Percentiles rank a stretch among this genome's conserved stretches.
Evolutionary conservation across 2,329 filamentous ascomycete species (phyloP).

Genomic region (Pseudocercospora fijiensis): DNA sequence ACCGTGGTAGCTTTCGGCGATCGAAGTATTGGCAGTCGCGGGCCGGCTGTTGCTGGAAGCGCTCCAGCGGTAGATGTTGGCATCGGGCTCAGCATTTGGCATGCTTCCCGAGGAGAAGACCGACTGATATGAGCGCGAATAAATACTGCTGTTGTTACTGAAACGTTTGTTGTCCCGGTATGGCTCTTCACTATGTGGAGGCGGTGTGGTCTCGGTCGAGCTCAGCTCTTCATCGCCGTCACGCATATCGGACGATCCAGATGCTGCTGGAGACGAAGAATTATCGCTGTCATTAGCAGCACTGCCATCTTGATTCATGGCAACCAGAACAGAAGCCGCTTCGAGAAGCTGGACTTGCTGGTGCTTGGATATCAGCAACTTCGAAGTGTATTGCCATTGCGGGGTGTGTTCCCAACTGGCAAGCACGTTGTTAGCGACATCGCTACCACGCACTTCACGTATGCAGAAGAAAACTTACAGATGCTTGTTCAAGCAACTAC

Average conservation of each 20-base stretch:
- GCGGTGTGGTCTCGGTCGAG: slow-evolving; percentile 89
- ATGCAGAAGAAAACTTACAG: slow-evolving; percentile 68
- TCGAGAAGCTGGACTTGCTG: slow-evolving; percentile 98
- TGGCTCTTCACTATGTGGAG: slow-evolving; percentile 70
- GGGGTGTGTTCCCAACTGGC: slow-evolving; percentile 98
- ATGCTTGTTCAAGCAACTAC: slow-evolving; percentile 99
- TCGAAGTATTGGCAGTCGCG: slow-evolving; percentile 63
- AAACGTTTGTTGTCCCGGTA: slow-evolving; percentile 45
- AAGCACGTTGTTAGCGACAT: slow-evolving; percentile 19
- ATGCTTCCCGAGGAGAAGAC: slow-evolving; percentile 54
- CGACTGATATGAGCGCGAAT: slow-evolving; percentile 81
- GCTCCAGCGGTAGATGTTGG: slow-evolving; percentile 66
- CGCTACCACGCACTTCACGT: not conserved
- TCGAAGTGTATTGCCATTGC: slow-evolving; percentile 95
- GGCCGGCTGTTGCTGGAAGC: slow-evolving; percentile 69
- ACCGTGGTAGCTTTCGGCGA: slow-evolving; percentile 65
- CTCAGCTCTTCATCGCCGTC: slow-evolving; percentile 73
- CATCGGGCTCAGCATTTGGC: slow-evolving; percentile 55
- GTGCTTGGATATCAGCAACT: slow-evolving; percentile 97
- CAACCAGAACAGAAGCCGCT: slow-evolving; percentile 90
- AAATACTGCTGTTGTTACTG: slow-evolving; percentile 51
- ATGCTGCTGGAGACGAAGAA: slow-evolving; percentile 81
- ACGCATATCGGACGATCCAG: slow-evolving; percentile 71
- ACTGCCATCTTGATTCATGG: slow-evolving; percentile 71
- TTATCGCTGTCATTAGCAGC: slow-evolving; percentile 70